These are phyloP conservation scores for Salix viminalis DNA, from an alignment of 345 rosid species.

Conservation along the genomic window DNA sequence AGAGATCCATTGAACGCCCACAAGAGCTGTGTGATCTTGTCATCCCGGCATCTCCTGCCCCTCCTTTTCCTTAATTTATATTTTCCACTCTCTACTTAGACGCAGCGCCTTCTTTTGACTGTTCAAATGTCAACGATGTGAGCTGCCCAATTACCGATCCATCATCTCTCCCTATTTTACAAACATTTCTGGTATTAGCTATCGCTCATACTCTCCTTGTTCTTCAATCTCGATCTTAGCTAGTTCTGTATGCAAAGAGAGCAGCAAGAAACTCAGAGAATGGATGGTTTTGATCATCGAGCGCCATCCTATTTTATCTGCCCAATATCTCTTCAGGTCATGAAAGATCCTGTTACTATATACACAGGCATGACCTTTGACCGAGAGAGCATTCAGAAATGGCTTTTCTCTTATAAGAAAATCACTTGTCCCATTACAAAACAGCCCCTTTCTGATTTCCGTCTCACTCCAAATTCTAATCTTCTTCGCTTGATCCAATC, in stretches of 20 bases:
- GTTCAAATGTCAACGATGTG: constrained; percentile 17
- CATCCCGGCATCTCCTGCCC: too few relatives aligned
- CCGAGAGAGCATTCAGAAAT: constrained; percentile 43
- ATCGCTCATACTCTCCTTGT: too few relatives aligned
- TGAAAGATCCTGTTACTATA: constrained; percentile 53
- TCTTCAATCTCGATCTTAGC: not conserved
- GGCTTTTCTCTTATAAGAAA: constrained; percentile 46
- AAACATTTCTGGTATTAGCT: too few relatives aligned
- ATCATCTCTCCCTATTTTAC: not conserved
- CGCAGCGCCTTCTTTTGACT: constrained; percentile 2
- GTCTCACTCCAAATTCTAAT: constrained; percentile 25
- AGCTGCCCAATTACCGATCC: not conserved
- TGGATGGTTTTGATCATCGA: not conserved
- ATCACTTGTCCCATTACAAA: constrained; percentile 34
- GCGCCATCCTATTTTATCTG: constrained; percentile 18
- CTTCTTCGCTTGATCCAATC: constrained; percentile 26
- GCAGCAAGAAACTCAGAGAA: not conserved
- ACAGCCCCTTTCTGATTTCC: constrained; percentile 16
- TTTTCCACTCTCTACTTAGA: too few relatives aligned
- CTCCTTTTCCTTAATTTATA: not conserved
- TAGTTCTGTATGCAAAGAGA: not conserved
- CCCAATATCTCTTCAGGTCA: constrained; percentile 25
- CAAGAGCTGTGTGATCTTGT: not conserved
- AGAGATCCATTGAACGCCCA: not conserved
- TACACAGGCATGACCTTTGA: constrained; percentile 50